Evolutionary conservation across 1,284 basidiomycete genomes (phyloP), one percentile per base, ranked within the genome.

Genomic region (Heterobasidion occidentale): DNA sequence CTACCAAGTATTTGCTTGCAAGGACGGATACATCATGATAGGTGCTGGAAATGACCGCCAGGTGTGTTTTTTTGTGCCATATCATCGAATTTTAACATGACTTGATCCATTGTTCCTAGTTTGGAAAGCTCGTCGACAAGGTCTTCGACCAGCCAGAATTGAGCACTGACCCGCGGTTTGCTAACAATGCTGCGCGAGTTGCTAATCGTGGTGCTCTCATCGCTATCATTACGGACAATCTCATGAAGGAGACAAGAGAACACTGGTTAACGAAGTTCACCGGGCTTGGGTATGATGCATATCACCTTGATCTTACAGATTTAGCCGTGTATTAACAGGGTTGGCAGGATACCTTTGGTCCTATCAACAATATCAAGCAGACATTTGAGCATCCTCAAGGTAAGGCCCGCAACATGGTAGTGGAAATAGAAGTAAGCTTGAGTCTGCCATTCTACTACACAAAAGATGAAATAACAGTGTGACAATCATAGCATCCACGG

Each of bases 321-420:
- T 44, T 33, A 7, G 11, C 19, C 27, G 55, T 27, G 52, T 12
- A 19, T 12, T 49, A 17, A 49, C 52, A 34, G 17, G 48, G 11
- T 33, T 51, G 51, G n/a, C 59, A 90, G 91, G 6, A 80, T 96
- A 36, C 94, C 93, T 4, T 92, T 69, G 92, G 91, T 15, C 93
- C 92, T 14, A 96, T 98, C 74, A 96, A 97, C 69, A 90, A 94
- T 64, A 92, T 98, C 60, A 69, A 78, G 52, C 86, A 94, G 67
- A 95, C 95, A 1, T 98, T 98, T 67, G 81, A 84, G 47, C 95
- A 98, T 72, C 92, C 93, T 2, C 95, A 98, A 72, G 90, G 84
- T 2, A 65, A 84, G 55, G 87, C 85, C 9, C 73, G 89, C 38
- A 72, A 74, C 42, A 77, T 85, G 50, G 78, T 81, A 1, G 74